Base-by-base conservation (phyloP, 495 filamentous ascomycete genomes). In the Arthonia radiata region DNA sequence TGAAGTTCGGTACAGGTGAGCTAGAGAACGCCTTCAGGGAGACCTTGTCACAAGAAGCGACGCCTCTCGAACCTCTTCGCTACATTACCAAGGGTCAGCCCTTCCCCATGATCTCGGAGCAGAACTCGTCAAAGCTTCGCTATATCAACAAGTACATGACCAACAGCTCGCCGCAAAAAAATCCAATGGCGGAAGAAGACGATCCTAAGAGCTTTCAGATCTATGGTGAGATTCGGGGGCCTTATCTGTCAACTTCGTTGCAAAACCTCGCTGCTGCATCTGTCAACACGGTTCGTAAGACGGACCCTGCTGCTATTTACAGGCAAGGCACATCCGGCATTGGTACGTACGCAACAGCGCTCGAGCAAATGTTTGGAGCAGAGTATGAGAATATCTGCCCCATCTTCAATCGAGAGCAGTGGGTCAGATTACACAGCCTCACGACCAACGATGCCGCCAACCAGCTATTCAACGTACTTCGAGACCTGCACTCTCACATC, bases 281-380 rank as follows among this genome's bases (percentile, higher is more conserved):
- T 2, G 60, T 90, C 28, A 89, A 68, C 41, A 93, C 82, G 3
- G 70, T 80, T 18, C 79, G 76, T 41, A 74, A 79, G 41, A 71
- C 71, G 43, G 61, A 64, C 10, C 56, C 67, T 0, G 77, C 83
- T 39, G 72, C 74, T 1, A 62, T 82, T 17, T 94, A 99, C 43
- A 62, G 71, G 26, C 65, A 79, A 39, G 82, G 80, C n/a, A 82
- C 78, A 15, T 93, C 81, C 47, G 86, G 79, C 10, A 89, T 94
- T 36, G 76, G 73, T 0, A 75, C 70, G 15, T 99, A 99, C 36
- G 76, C 78, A 0, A 71, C 69, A 35, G 76, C 71, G 2, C 62
- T 94, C 52, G 80, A 92, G 45, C 71, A 66, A 2, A 67, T 91
- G 28, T 82, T 91, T 37, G 46, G 67, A 13, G 65, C 78, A 17